Conservation (phyloP, 768 basidiomycete genomes). For the Baorangia bicolor region DNA sequence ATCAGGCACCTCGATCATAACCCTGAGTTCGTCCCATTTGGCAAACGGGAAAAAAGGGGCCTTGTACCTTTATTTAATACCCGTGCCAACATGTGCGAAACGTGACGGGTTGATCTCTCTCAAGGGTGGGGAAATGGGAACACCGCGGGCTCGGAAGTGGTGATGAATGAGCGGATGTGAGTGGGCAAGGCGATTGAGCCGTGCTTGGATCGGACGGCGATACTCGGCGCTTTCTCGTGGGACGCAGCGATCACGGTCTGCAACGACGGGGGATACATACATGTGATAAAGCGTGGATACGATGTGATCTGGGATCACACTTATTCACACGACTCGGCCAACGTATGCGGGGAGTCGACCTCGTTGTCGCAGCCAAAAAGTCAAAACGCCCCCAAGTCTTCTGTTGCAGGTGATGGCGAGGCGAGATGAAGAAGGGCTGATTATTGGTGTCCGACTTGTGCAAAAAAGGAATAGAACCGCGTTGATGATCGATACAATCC, state of each 20-base stretch:
- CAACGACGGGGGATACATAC: not conserved
- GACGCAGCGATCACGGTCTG: not conserved
- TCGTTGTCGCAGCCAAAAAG: not conserved
- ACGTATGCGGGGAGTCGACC: not conserved
- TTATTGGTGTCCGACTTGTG: not conserved
- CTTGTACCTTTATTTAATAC: conserved; percentile 7
- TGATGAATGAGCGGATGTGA: not conserved
- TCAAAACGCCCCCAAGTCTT: not conserved
- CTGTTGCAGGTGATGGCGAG: not conserved
- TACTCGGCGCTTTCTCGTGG: not conserved
- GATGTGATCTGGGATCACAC: not conserved
- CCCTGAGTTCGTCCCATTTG: not conserved
- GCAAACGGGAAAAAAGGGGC: not conserved
- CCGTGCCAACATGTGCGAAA: not conserved
- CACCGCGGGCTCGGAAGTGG: not conserved
- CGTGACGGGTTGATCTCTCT: not conserved
- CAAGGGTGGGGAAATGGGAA: not conserved
- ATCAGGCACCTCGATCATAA: conserved; percentile 10
- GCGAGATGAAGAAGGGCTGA: not conserved
- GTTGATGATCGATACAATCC: not conserved
- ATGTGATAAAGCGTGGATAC: not conserved
- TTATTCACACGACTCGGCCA: not conserved
- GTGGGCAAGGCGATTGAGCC: no score
- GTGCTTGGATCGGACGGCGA: not conserved
- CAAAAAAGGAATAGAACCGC: not conserved